These are phyloP conservation scores for Mycena sanguinolenta DNA, from an alignment of 768 basidiomycete genomes.

Conservation along the genomic window DNA sequence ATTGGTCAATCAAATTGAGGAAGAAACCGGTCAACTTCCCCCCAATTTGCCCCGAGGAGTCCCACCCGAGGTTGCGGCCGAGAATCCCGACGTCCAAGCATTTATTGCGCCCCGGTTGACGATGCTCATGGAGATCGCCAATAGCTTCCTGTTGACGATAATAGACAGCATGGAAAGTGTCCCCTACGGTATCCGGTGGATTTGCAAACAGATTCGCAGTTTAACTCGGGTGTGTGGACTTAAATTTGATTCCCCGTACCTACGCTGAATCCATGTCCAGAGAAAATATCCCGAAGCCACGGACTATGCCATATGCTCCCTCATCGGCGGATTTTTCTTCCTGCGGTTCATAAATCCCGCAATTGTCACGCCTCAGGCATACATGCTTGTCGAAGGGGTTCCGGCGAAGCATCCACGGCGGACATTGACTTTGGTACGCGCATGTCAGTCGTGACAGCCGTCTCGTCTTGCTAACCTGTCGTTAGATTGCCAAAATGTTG, in stretches of 20 bases:
- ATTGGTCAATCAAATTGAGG: slow-evolving; percentile 99
- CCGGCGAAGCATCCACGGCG: slow-evolving; percentile 98
- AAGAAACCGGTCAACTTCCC: slow-evolving; percentile 94
- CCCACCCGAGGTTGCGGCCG: slow-evolving; percentile 92
- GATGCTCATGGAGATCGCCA: slow-evolving; percentile 99
- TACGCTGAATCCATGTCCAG: slow-evolving; percentile 57
- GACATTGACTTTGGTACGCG: slow-evolving; percentile 88
- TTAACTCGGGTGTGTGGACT: slow-evolving; percentile 82
- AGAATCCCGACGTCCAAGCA: slow-evolving; percentile 95
- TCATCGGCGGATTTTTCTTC: slow-evolving; percentile 99
- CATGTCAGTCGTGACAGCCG: slow-evolving; percentile 13
- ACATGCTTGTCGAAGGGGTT: slow-evolving; percentile 98
- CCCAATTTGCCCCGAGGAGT: slow-evolving; percentile 94
- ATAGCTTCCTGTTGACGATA: slow-evolving; percentile 96
- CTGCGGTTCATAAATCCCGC: slow-evolving; percentile 99
- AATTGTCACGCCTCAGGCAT: slow-evolving; percentile 98
- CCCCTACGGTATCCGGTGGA: slow-evolving; percentile 99
- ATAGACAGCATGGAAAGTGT: slow-evolving; percentile 99
- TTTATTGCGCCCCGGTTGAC: slow-evolving; percentile 97
- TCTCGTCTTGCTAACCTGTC: slow-evolving; percentile 20
- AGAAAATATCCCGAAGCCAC: slow-evolving; percentile 99
- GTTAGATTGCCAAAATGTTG: slow-evolving; percentile 98
- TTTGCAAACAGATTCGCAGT: slow-evolving; percentile 99
- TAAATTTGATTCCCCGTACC: background rate
- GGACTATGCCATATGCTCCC: slow-evolving; percentile 97